These are phyloP conservation scores for Pterula multifida DNA, from an alignment of 1,284 basidiomycete species.

Conservation along the genomic window DNA sequence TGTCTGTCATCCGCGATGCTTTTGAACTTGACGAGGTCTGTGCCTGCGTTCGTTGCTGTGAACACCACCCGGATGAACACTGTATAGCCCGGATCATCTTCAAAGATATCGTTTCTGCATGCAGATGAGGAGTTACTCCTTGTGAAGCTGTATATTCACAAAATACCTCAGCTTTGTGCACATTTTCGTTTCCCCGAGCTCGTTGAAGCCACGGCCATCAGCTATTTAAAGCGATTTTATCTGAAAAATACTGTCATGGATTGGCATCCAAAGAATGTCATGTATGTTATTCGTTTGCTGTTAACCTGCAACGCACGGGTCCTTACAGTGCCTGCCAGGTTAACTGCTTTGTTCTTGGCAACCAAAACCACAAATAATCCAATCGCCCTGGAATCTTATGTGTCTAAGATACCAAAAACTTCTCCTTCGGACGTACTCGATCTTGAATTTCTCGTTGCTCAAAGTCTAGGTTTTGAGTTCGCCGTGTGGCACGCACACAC, in stretches of 20 bases:
- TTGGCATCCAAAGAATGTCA: conserved; percentile 95
- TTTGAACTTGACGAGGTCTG: conserved; percentile 74
- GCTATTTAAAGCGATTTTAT: conserved; percentile 94
- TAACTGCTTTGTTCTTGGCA: conserved; percentile 90
- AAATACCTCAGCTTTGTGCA: conserved; percentile 76
- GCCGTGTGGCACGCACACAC: conserved; percentile 85
- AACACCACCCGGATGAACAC: conserved; percentile 11
- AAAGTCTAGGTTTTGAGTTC: conserved; percentile 89
- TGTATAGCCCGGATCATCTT: conserved; percentile 53
- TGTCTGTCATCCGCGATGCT: conserved; percentile 62
- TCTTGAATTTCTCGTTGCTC: conserved; percentile 91
- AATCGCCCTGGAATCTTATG: conserved; percentile 78
- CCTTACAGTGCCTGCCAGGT: conserved; percentile 36
- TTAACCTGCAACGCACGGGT: conserved; percentile 1
- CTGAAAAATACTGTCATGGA: conserved; percentile 98
- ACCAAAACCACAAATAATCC: conserved; percentile 95
- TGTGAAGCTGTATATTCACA: conserved; percentile 82
- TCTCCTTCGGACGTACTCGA: conserved; percentile 76
- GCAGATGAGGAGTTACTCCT: conserved; percentile 81
- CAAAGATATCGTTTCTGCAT: conserved; percentile 58
- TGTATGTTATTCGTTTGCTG: conserved; percentile 44
- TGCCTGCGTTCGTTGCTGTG: conserved; percentile 6
- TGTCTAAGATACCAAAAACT: conserved; percentile 70
- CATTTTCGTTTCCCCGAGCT: conserved; percentile 84
- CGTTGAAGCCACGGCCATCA: conserved; percentile 86